Base-by-base conservation (phyloP, 176 grass and related monocot species). In the Tillandsia fasciculata region DNA sequence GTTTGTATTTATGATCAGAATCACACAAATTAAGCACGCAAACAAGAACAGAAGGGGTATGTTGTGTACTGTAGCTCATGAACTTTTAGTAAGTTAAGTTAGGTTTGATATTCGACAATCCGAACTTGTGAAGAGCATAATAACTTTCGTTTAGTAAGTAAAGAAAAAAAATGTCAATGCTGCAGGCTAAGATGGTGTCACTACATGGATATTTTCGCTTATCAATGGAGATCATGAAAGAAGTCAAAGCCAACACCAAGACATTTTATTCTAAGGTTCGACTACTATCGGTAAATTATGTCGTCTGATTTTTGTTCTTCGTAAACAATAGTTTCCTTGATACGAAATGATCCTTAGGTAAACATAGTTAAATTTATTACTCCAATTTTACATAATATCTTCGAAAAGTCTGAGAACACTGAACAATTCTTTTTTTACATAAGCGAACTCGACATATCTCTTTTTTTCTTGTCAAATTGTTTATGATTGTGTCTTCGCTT, bases 241-340 rank as follows among this genome's bases (percentile, higher is more conserved):
- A 89, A 65, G 84, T 89, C 67, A 83, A 87, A 26, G 83, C 64
- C 53, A 87, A 82, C 13, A 57, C 68, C n/a, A 82, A 67, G 42
- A 72, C 5, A 20, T 87, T 89, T 71, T 83, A 83, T 65, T 78
- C 83, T 51, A 84, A 73, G 88, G 92, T 42, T 42, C 4, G 33
- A 42, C 2, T 42, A 42, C 33, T 1, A 5, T 42, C 33, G 33
- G 33, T 42, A 7, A 7, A 42, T 42, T 42, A 7, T 42, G 7
- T 6, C 33, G 6, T 42, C 33, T 42, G 8, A 42, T 1, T 42
- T 96, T 65, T 65, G 68, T 14, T 17, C 26, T 50, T 66, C 1
- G 1, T 1, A 26, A 57, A 22, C 11, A 53, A 14, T 13, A 18
- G 7, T 47, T 74, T 29, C 3, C 28, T 2, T 64, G 57, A 67